Percentiles rank a stretch among this genome's conserved stretches.
These are phyloP conservation scores for Backusella westeae DNA, from an alignment of 192 early-diverging fungal genomes.

Conservation along the genomic window DNA sequence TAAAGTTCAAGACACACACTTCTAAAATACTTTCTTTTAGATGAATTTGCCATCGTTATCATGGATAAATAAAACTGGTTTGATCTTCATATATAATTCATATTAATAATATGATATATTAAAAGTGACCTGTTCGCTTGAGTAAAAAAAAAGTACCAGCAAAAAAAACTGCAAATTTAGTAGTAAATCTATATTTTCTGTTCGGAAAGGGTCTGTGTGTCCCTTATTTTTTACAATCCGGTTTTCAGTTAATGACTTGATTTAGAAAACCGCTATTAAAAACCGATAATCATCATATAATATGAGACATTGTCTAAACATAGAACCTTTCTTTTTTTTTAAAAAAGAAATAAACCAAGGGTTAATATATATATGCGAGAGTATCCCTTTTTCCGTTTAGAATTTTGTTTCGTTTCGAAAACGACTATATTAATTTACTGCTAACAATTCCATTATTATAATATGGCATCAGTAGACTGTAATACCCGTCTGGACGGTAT, in stretches of 20 bases:
- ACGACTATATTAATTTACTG: not conserved
- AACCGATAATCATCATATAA: not conserved
- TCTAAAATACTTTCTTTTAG: not conserved
- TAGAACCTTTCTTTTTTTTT: not conserved
- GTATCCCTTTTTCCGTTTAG: not conserved
- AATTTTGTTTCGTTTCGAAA: not conserved
- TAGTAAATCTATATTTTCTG: not conserved
- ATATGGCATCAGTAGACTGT: not conserved
- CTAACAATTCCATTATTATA: not conserved
- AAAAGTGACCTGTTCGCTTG: not conserved
- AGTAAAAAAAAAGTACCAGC: not conserved
- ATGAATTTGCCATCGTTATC: not conserved
- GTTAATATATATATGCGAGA: not conserved
- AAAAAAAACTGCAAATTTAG: not conserved
- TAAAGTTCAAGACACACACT: not conserved
- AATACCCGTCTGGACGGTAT: conserved; percentile 16
- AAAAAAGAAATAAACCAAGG: not conserved
- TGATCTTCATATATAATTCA: not conserved
- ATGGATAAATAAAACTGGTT: not conserved
- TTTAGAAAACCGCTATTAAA: not conserved
- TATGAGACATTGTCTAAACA: not conserved
- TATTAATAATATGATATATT: not conserved
- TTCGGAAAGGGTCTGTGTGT: not conserved
- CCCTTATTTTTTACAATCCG: not conserved
- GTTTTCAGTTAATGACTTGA: not conserved